Conservation (phyloP, 73 alveolate species). For the Paramecium primaurelia region DNA sequence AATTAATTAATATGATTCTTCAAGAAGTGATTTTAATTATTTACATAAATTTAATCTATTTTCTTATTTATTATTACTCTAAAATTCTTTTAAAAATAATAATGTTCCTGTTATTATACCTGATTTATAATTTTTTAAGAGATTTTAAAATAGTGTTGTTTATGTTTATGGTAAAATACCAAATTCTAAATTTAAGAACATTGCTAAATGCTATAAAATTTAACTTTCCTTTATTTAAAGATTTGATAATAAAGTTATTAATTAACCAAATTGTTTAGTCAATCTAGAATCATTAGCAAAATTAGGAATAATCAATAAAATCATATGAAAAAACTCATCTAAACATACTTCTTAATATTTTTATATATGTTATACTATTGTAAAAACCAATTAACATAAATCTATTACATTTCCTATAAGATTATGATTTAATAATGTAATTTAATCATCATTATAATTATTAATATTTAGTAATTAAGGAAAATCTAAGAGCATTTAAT, state of each 20-base stretch:
- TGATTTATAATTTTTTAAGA: neutral
- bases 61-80: neutral
- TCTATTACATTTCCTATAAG: neutral
- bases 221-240: neutral
- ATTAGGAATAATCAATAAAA: neutral
- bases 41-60: neutral
- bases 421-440: neutral
- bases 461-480: neutral
- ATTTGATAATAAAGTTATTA: neutral
- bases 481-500: neutral
- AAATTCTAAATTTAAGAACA: neutral
- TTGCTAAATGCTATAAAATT: neutral
- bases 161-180: neutral
- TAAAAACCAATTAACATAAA: neutral
- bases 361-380: neutral
- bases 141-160: neutral
- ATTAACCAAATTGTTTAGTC: neutral
- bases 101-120: neutral
- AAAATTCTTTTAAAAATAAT: neutral
- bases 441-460: neutral
- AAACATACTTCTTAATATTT: neutral
- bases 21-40: constrained; percentile 1
- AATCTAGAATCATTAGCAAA: neutral
- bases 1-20: neutral
- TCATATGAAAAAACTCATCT: neutral